phyloP scores from a whole-genome alignment of 2,329 filamentous ascomycete species.

The Diplodia corticola region DNA sequence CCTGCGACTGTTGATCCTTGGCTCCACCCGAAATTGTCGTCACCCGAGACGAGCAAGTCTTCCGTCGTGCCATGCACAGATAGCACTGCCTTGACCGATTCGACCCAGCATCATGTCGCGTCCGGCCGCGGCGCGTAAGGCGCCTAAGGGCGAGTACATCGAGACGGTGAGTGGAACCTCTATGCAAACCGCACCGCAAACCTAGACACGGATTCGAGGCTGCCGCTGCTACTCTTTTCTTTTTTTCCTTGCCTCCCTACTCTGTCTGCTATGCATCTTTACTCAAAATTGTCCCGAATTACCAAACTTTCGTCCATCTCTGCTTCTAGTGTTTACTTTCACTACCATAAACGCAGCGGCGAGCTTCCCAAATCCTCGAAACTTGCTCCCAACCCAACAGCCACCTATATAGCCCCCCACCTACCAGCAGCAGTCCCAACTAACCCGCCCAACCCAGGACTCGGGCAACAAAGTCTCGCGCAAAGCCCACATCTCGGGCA shows the following conservation, averaged over 20 bases:
- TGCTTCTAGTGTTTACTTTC: not conserved
- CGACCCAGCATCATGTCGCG: conserved; percentile 40
- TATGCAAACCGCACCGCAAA: not conserved
- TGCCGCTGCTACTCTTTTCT: not conserved
- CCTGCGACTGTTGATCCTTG: not conserved
- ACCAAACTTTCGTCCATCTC: not conserved
- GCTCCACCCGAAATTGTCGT: not conserved
- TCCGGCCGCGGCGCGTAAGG: conserved; percentile 52
- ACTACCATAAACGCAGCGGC: not conserved
- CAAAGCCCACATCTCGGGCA: conserved; percentile 86
- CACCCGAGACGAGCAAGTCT: not conserved
- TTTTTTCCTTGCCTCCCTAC: not conserved
- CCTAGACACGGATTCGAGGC: not conserved
- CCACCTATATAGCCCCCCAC: not conserved
- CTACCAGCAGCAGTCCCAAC: not conserved
- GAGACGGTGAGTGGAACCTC: conserved; percentile 69
- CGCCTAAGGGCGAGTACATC: conserved; percentile 88
- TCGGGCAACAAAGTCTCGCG: conserved; percentile 98
- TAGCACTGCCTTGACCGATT: not conserved
- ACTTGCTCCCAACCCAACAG: not conserved
- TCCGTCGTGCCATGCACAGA: not conserved
- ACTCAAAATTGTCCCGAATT: not conserved
- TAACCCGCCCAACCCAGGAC: conserved; percentile 59
- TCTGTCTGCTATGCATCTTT: no score
- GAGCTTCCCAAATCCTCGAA: not conserved